Percentiles rank a stretch among this genome's conserved stretches.
phyloP scores from a whole-genome alignment of 192 early-diverging fungal genomes.

The Rhizophagus prolifer region DNA sequence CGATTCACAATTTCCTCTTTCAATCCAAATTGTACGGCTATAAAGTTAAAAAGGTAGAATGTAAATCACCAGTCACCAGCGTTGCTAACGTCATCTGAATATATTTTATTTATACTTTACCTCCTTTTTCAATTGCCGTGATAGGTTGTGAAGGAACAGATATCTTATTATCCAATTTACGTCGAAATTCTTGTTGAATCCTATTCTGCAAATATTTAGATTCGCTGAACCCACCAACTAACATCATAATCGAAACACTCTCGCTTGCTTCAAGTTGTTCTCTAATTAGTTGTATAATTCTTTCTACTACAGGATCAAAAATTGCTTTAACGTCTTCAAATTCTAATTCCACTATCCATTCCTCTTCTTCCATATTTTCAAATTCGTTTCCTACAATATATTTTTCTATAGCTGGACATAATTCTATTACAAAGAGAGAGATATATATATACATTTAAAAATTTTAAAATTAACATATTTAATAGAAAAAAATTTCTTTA shows the following conservation, averaged over 20 bases:
- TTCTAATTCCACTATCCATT: conserved; percentile 40
- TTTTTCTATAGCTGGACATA: background rate
- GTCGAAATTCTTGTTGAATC: conserved; percentile 47
- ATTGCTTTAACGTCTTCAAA: conserved; percentile 49
- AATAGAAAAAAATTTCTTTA: too few relatives aligned
- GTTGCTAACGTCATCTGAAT: too few relatives aligned
- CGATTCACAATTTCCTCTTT: conserved; percentile 33
- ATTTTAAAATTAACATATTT: too few relatives aligned
- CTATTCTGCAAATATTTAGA: conserved; percentile 52
- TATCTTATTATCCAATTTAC: conserved; percentile 36
- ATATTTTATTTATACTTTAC: too few relatives aligned
- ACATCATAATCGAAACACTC: conserved; percentile 44
- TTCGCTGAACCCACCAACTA: conserved; percentile 57
- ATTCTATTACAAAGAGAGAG: too few relatives aligned
- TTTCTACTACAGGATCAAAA: conserved; percentile 56
- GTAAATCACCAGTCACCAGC: too few relatives aligned
- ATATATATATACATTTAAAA: too few relatives aligned
- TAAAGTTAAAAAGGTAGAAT: too few relatives aligned
- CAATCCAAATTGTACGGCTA: conserved; percentile 50
- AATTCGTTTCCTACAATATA: background rate
- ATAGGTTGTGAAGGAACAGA: conserved; percentile 52
- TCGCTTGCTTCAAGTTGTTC: conserved; percentile 46
- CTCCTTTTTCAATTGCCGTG: conserved; percentile 51
- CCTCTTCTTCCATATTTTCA: conserved; percentile 43
- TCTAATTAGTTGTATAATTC: conserved; percentile 53